Conservation (phyloP, 108 stramenopile species). For the Chaetoceros muelleri region DNA sequence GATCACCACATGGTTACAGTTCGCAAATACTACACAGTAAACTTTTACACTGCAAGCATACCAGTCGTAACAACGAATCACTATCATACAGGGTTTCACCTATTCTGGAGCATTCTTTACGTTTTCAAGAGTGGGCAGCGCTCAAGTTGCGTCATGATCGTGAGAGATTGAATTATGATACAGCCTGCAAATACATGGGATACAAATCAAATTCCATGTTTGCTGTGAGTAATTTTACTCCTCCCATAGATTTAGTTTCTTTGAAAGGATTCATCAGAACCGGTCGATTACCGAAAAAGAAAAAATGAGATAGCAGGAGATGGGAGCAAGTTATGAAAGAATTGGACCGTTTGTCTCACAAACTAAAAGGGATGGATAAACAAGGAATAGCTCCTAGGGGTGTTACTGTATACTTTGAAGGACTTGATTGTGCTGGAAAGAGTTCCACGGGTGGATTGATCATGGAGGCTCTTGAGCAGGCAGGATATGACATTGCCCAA, state of each 20-base stretch:
- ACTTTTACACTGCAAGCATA: too few species aligned
- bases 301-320: conserved; percentile 22
- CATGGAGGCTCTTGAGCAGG: conserved; percentile 29
- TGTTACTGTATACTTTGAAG: conserved; percentile 71
- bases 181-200: conserved; percentile 38
- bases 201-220: conserved; percentile 3
- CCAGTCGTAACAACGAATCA: too few species aligned
- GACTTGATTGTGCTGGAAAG: conserved; percentile 67
- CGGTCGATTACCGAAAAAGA: conserved; percentile 18
- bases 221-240: conserved; percentile 7
- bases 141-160: conserved; percentile 38
- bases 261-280: conserved; percentile 47
- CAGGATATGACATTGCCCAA: conserved; percentile 44
- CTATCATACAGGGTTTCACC: conserved; percentile 24
- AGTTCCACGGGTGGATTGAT: conserved; percentile 55
- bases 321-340: conserved; percentile 24
- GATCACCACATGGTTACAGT: too few species aligned
- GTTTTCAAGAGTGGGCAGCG: conserved; percentile 52
- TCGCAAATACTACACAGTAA: too few species aligned
- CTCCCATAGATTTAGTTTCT: conserved; percentile 43
- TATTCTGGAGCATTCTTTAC: conserved; percentile 68
- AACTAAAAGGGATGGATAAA: conserved; percentile 22
- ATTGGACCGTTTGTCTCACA: conserved; percentile 19
- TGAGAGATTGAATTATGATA: conserved; percentile 31
- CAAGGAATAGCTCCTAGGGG: conserved; percentile 41